Evolutionary conservation across 1,139 yeast genomes (phyloP), one percentile per base, ranked within the genome.

Genomic region (Yamadazyma triangularis): DNA sequence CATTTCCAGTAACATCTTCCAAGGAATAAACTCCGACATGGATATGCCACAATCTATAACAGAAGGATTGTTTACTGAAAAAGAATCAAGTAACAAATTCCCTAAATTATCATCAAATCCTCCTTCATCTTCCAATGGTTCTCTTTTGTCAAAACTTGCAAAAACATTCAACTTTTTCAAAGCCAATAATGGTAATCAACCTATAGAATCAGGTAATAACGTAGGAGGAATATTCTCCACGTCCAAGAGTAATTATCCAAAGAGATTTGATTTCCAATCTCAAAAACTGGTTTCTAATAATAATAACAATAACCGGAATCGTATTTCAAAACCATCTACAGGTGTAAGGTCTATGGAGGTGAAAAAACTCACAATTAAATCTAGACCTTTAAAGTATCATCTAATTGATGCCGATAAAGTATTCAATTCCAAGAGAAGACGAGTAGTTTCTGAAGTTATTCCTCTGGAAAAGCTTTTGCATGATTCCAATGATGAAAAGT

Each of bases 331-430:
- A 26, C 44, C 45, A 8, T 40, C 35, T 33, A 32, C 40, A 11
- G 39, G 38, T 25, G 28, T 42, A 9, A 29, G 45, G 23, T 34
- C 42, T 7, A 39, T 35, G 23, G 46, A 41, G 13, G 51, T 65
- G 36, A 65, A 60, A 34, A 55, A 60, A 31, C 49, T 68, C 27
- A 56, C 66, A 2, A 62, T 68, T 26, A 64, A 63, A 31, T 55
- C 70, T 3, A 65, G 64, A 33, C 74, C 73, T 1, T 44, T 57
- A 29, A 65, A 64, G 31, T 68, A 56, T 39, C 73, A 68, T 36
- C 42, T 65, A 29, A 68, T 68, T 25, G 61, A 68, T 41, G 70
- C 73, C 1, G 66, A 68, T 38, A 61, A 58, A 29, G 71, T 69
- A 0, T 50, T 69, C 32, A 54, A 48, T 30, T 37, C 61, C 8